These are phyloP conservation scores for Candida sithepensis DNA, from an alignment of 805 yeast species.

Conservation along the genomic window DNA sequence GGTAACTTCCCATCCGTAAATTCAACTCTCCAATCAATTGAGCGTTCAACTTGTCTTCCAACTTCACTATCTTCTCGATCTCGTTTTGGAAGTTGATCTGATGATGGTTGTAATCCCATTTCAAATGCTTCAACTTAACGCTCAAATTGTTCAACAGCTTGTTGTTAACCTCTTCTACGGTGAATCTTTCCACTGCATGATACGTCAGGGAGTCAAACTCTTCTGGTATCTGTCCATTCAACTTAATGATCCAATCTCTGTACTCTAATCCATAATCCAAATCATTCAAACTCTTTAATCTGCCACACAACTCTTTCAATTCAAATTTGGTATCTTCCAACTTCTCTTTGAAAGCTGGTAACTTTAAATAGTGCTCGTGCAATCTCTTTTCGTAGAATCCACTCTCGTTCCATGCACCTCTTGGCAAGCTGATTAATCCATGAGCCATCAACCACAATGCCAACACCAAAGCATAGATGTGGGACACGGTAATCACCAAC, in stretches of 20 bases:
- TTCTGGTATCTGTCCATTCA: constrained; percentile 44
- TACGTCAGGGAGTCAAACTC: constrained; percentile 25
- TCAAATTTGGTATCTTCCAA: constrained; percentile 60
- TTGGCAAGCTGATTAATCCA: constrained; percentile 68
- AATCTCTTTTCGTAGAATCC: constrained; percentile 28
- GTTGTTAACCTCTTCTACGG: constrained; percentile 34
- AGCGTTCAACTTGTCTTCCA: constrained; percentile 58
- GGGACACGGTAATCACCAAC: constrained; percentile 70
- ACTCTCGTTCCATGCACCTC: constrained; percentile 29
- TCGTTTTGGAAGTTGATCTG: constrained; percentile 54
- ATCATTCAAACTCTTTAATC: constrained; percentile 49
- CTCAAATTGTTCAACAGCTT: constrained; percentile 49
- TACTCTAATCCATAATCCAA: constrained; percentile 41
- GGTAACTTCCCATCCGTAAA: constrained; percentile 23
- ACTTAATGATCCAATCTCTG: constrained; percentile 62
- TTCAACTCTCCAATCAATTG: constrained; percentile 28
- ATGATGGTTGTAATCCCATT: constrained; percentile 49
- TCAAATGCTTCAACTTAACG: constrained; percentile 46
- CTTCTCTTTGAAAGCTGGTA: constrained; percentile 57
- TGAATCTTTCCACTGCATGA: constrained; percentile 24
- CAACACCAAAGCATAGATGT: constrained; percentile 67
- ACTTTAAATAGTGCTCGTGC: constrained; percentile 41
- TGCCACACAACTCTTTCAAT: constrained; percentile 60
- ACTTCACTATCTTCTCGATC: constrained; percentile 43
- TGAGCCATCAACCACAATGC: constrained; percentile 86